Percentiles rank a stretch among this genome's conserved stretches.
Conservation (phyloP, 2,329 filamentous ascomycete genomes). For the Aspergillus sp. region DNA sequence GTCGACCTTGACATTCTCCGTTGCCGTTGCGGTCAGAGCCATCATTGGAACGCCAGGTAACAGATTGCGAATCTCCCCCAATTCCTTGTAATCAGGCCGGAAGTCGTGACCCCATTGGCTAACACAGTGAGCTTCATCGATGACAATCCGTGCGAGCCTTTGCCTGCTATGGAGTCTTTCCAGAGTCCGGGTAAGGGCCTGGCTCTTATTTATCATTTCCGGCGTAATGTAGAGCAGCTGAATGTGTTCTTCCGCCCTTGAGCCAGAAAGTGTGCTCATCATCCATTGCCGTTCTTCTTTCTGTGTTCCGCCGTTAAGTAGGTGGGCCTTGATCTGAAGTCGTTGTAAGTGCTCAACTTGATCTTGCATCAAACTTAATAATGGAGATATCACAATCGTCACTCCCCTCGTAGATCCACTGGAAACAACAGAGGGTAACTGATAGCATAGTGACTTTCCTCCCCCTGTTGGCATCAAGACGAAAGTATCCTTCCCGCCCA, state of each 20-base stretch:
- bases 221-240: constrained; percentile 92
- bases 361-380: constrained; percentile 95
- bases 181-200: constrained; percentile 58
- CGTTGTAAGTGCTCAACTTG: constrained; percentile 76
- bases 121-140: constrained; percentile 98
- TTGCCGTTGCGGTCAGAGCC: constrained; percentile 91
- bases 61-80: constrained; percentile 63
- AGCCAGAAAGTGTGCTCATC: constrained; percentile 54
- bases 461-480: constrained; percentile 97
- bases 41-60: constrained; percentile 81
- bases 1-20: constrained; percentile 83
- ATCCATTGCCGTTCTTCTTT: constrained; percentile 57
- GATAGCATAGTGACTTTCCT: constrained; percentile 94
- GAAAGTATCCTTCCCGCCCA: constrained; percentile 81
- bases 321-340: constrained; percentile 67
- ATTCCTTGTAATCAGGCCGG: constrained; percentile 83
- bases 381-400: constrained; percentile 87
- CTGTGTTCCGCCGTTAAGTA: constrained; percentile 71
- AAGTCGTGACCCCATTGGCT: constrained; percentile 99
- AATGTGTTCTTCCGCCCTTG: constrained; percentile 64
- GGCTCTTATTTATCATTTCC: constrained; percentile 87
- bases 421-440: constrained; percentile 76
- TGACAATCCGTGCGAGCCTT: constrained; percentile 81
- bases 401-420: constrained; percentile 74
- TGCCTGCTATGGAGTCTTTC: constrained; percentile 58